phyloP scores from a whole-genome alignment of 2,329 filamentous ascomycete genomes.

The Rutstroemia sp. region DNA sequence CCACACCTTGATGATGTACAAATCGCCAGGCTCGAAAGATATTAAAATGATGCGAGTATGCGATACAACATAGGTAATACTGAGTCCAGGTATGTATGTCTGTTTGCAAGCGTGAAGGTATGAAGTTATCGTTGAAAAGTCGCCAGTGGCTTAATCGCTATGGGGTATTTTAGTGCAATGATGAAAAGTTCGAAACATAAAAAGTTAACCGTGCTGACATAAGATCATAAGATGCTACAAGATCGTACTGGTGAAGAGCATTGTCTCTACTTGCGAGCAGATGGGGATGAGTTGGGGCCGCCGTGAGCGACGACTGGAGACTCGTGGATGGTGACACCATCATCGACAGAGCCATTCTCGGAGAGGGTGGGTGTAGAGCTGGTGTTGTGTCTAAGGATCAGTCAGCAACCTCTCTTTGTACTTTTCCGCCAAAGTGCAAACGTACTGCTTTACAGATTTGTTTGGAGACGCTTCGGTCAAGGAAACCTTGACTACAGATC shows the following conservation, averaged over 20 bases:
- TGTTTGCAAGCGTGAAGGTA: constrained; percentile 22
- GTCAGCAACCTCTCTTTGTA: background rate
- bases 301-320: constrained; percentile 26
- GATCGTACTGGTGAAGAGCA: background rate
- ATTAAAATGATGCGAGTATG: constrained; percentile 21
- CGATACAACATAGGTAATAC: constrained; percentile 22
- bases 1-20: constrained; percentile 24
- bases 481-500: constrained; percentile 22
- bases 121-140: constrained; percentile 18
- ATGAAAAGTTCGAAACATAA: constrained; percentile 8
- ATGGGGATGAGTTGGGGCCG: constrained; percentile 20
- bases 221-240: constrained; percentile 5
- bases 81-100: constrained; percentile 22
- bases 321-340: constrained; percentile 27
- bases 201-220: constrained; percentile 13
- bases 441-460: constrained; percentile 25
- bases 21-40: constrained; percentile 26
- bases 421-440: background rate
- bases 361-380: constrained; percentile 26
- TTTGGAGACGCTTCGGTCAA: constrained; percentile 21
- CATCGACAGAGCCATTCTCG: constrained; percentile 28
- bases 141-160: constrained; percentile 16
- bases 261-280: constrained; percentile 23
- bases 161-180: constrained; percentile 12
- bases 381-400: constrained; percentile 11